These are phyloP conservation scores for Diplotaxis tenuifolia DNA, from an alignment of 345 rosid species.

Conservation along the genomic window DNA sequence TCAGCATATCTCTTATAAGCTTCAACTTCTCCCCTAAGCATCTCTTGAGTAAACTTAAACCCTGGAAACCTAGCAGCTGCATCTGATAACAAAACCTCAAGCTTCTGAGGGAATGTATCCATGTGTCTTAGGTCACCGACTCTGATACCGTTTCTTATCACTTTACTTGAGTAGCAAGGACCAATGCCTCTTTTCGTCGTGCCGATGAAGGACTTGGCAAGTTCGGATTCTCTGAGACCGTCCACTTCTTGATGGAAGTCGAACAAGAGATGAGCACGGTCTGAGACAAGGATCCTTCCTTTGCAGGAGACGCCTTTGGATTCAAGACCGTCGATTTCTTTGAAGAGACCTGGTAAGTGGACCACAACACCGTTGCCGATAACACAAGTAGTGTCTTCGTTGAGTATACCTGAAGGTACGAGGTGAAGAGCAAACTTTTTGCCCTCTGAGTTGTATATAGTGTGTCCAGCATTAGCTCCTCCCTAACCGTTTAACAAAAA, in stretches of 20 bases:
- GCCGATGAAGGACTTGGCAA: conserved; percentile 85
- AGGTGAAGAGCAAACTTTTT: conserved; percentile 96
- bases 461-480: conserved; percentile 99
- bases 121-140: conserved; percentile 89
- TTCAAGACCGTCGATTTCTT: conserved; percentile 85
- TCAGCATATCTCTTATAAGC: conserved; percentile 87
- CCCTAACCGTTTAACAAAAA: conserved; percentile 48
- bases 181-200: conserved; percentile 97
- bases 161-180: conserved; percentile 83
- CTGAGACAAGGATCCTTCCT: conserved; percentile 91
- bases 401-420: conserved; percentile 91
- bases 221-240: conserved; percentile 86
- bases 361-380: conserved; percentile 97
- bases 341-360: conserved; percentile 77
- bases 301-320: conserved; percentile 77
- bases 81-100: conserved; percentile 67
- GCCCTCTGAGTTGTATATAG: conserved; percentile 90
- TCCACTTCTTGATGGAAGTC: conserved; percentile 94
- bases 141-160: conserved; percentile 84
- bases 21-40: conserved; percentile 88
- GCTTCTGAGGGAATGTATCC: conserved; percentile 92
- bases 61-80: conserved; percentile 73
- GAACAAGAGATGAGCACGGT: conserved; percentile 85
- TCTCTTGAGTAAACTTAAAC: conserved; percentile 64
- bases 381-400: conserved; percentile 81